Evolutionary conservation across 106 monocot species (phyloP).

Genomic region (Platanthera guangdongensis): DNA sequence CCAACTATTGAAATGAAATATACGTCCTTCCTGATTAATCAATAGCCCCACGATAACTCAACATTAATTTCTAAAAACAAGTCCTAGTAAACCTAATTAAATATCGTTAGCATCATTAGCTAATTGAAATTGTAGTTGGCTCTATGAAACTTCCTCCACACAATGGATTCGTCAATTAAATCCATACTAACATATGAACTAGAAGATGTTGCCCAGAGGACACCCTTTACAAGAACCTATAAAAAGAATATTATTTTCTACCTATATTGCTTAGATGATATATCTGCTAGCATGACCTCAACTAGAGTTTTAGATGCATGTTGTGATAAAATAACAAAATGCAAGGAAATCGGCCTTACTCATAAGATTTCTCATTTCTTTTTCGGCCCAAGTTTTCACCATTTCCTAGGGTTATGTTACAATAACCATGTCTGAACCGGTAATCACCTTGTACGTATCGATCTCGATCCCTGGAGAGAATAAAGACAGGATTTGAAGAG

Average conservation of each 20-base stretch:
- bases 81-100: not conserved
- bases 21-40: not conserved
- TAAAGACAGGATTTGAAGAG: not conserved
- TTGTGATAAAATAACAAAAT: not conserved
- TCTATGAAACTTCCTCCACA: not conserved
- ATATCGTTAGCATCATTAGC: not conserved
- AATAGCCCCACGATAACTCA: not conserved
- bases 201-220: not conserved
- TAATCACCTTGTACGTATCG: conserved; percentile 98
- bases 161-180: not conserved
- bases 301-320: not conserved
- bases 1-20: not conserved
- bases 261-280: not conserved
- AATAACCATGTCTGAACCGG: conserved; percentile 89
- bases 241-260: not conserved
- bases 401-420: conserved; percentile 95
- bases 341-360: conserved; percentile 22
- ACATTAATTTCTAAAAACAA: not conserved
- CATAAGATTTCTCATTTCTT: conserved; percentile 93
- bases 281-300: not conserved
- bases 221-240: too few relatives aligned
- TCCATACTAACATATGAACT: not conserved
- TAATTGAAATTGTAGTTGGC: not conserved
- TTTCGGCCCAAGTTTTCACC: conserved; percentile 99
- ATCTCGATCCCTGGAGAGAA: conserved; percentile 77